Percentiles rank a stretch among this genome's conserved stretches.
phyloP scores from a whole-genome alignment of 73 alveolate genomes.

The Paramecium biaurelia region DNA sequence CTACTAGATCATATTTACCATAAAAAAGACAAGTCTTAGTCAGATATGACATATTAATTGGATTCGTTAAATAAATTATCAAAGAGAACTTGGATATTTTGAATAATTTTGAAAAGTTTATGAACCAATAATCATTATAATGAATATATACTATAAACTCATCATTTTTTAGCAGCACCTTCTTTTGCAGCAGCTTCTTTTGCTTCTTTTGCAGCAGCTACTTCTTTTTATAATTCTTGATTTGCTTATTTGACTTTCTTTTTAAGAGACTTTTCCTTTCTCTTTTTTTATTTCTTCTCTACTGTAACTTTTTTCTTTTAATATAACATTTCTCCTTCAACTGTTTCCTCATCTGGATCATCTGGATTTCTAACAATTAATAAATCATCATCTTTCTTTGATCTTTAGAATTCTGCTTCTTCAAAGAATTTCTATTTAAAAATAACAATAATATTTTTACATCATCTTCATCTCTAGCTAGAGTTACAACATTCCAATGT shows the following conservation, averaged over 20 bases:
- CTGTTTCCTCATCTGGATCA: slow-evolving; percentile 18
- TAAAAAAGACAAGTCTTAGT: slow-evolving; percentile 15
- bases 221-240: slow-evolving; percentile 7
- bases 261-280: slow-evolving; percentile 44
- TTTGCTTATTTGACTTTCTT: slow-evolving; percentile 28
- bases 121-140: background rate
- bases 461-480: slow-evolving; percentile 54
- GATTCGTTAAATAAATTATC: slow-evolving; percentile 15
- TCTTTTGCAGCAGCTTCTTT: background rate
- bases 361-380: background rate
- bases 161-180: background rate
- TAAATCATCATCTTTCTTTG: slow-evolving; percentile 32
- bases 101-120: background rate
- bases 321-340: background rate
- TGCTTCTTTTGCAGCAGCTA: background rate
- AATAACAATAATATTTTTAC: slow-evolving; percentile 31
- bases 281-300: slow-evolving; percentile 55
- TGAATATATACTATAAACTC: slow-evolving; percentile 1
- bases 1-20: slow-evolving; percentile 15
- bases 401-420: background rate
- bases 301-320: slow-evolving; percentile 29
- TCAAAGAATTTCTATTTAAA: slow-evolving; percentile 26
- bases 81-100: background rate
- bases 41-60: slow-evolving; percentile 41
- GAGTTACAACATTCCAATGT: slow-evolving; percentile 53